Evolutionary conservation across 257 asterid genomes (phyloP), one percentile per base, ranked within the genome.

Genomic region (Striga asiatica): DNA sequence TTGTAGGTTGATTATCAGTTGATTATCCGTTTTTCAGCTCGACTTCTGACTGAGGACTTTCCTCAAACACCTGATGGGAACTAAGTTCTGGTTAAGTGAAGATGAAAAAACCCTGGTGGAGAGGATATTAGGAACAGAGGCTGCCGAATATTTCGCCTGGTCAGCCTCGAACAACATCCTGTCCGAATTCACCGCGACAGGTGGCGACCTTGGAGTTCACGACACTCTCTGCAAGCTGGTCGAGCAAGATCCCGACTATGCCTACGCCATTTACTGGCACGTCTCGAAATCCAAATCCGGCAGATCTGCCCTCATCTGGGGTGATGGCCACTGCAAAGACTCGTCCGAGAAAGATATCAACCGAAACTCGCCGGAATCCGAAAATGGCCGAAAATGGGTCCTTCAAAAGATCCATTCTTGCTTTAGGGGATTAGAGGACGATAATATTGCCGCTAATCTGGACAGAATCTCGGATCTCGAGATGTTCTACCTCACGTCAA

Each of bases 231-330:
- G 83, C 78, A 80, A 74, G 67, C 69, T 92, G 19, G 78, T 82
- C 11, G 95, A 92, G n/a, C n/a, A n/a, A 61, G 93, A 81, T 6
- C 79, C 93, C 22, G 89, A 92, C 54, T 92, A 86, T 88, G 74
- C 87, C 1, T 92, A 88, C 23, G 97, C 97, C 45, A 82, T 92
- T 13, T 88, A 88, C 59, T 92, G 98, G 98, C 97, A 92, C 21
- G 97, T 92, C 24, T 79, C 94, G 0, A 88, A 78, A 31, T 78
- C 97, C 0, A 92, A 84, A 69, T 92, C 95, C 1, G 94, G 97
- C 20, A 92, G 79, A 79, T 92, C 98, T 0, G 94, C 98, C 17
- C 72, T 92, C 54, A 71, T 92, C 52, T 88, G 98, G 97, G 98
- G 98, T 0, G 98, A 88, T 61, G 98, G 98, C 19, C 89, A 84